Percentiles rank a stretch among this genome's conserved stretches.
phyloP scores from a whole-genome alignment of 208 protist genomes.

The Acanthamoeba sp. region DNA sequence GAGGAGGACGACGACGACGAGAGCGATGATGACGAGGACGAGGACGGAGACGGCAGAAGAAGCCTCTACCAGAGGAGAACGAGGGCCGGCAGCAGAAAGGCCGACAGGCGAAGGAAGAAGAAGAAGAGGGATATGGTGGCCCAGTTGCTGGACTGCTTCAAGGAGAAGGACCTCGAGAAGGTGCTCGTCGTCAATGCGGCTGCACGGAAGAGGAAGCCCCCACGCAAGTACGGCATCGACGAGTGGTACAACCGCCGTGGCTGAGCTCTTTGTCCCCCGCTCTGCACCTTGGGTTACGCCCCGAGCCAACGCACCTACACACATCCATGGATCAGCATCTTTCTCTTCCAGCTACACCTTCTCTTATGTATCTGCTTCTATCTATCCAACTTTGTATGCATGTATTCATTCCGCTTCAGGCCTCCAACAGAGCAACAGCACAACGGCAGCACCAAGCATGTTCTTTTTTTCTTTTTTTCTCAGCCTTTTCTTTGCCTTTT shows the following conservation, averaged over 20 bases:
- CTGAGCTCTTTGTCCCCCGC: not conserved
- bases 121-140: slow-evolving; percentile 55
- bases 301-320: too few species aligned
- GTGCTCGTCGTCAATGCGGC: slow-evolving; percentile 29
- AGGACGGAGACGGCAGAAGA: not conserved
- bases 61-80: not conserved
- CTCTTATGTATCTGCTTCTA: not conserved
- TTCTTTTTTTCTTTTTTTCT: too few species aligned
- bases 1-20: not conserved
- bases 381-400: not conserved
- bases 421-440: not conserved
- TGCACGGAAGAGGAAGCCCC: slow-evolving; percentile 47
- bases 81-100: not conserved
- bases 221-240: slow-evolving; percentile 58
- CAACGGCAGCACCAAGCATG: not conserved
- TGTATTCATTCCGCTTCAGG: not conserved
- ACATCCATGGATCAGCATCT: too few species aligned
- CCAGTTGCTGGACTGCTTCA: slow-evolving; percentile 40
- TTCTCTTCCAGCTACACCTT: not conserved
- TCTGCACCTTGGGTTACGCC: too few species aligned
- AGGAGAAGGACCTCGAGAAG: slow-evolving; percentile 59
- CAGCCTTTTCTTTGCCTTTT: too few species aligned
- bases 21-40: not conserved
- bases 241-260: slow-evolving; percentile 46
- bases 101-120: not conserved